These are phyloP conservation scores for Diaporthe vaccinii DNA, from an alignment of 2,329 filamentous ascomycete species.

Conservation along the genomic window DNA sequence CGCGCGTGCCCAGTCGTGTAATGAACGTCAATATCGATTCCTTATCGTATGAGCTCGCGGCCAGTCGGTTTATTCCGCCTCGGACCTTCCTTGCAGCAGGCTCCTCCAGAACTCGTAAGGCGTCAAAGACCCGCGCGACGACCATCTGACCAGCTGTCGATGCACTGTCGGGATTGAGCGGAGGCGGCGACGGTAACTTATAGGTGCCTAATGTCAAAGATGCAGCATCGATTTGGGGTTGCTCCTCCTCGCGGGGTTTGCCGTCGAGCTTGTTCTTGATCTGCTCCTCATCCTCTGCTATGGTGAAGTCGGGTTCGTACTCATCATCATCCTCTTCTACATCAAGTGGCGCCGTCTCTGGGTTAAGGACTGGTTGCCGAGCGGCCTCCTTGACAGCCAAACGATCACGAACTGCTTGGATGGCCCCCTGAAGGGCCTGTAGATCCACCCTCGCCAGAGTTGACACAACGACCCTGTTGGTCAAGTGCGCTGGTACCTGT, in stretches of 20 bases:
- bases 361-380: slow-evolving; percentile 63
- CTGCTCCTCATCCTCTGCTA: slow-evolving; percentile 82
- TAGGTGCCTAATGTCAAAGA: slow-evolving; percentile 81
- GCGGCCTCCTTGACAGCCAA: slow-evolving; percentile 60
- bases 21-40: slow-evolving; percentile 94
- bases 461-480: slow-evolving; percentile 85
- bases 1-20: slow-evolving; percentile 85
- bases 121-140: slow-evolving; percentile 81
- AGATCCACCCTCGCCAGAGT: slow-evolving; percentile 81
- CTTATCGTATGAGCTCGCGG: slow-evolving; percentile 85
- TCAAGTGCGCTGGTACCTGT: slow-evolving; percentile 79
- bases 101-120: slow-evolving; percentile 81
- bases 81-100: slow-evolving; percentile 71
- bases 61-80: slow-evolving; percentile 85
- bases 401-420: slow-evolving; percentile 70
- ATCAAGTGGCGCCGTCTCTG: slow-evolving; percentile 71
- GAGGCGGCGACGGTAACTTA: slow-evolving; percentile 81
- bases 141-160: slow-evolving; percentile 81
- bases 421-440: slow-evolving; percentile 77
- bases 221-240: slow-evolving; percentile 62
- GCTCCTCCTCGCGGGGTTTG: slow-evolving; percentile 68
- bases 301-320: slow-evolving; percentile 89
- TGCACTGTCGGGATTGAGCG: slow-evolving; percentile 78
- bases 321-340: slow-evolving; percentile 87
- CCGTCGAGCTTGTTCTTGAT: slow-evolving; percentile 83